Base-by-base conservation (phyloP, 345 rosid species). In the Salix purpurea region DNA sequence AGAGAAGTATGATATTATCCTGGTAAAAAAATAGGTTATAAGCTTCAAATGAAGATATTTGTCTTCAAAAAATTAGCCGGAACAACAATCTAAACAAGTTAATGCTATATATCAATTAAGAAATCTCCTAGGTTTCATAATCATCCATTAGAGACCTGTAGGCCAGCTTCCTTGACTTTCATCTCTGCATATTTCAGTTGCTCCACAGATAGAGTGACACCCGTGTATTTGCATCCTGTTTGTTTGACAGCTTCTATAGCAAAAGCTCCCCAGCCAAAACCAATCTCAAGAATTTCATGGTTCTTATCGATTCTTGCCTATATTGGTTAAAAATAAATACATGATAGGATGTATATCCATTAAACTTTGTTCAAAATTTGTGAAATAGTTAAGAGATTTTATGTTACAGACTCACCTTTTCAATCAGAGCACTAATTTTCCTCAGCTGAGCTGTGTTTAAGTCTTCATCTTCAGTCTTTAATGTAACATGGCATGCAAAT, bases 241-340 rank as follows among this genome's bases (percentile, higher is more conserved):
- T 83, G 85, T 85, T 80, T 88, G 70, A 95, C 99, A 68, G 89
- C 87, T 85, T 95, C 96, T 34, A 95, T 87, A 52, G 96, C 99
- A 30, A 93, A 86, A 65, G 91, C 81, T 79, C 99, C 99, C 99
- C 99, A 95, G 32, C 99, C 99, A 32, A 87, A 89, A 36, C 99
- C 99, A 58, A 95, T 90, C 77, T 95, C 97, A 7, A 95, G 90
- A 82, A 95, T 84, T 81, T 90, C 91, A 69, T 93, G 92, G 4
- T 79, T 62, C 73, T 86, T 88, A 46, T 72, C 80, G 70, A 95
- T 82, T 80, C 90, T 85, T 12, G 93, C 91, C 97, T 90, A 42
- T 16, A 77, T 75, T 36, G 7, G 5, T 37, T 21, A 42, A 44
- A 44, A 50, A 32, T 32, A 32, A 32, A 32, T 32, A 32, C 34